A percentile compares a stretch with the other conserved stretches of the same genome.
Evolutionary conservation across 202 grass and related monocot species (phyloP).

Genomic region (Digitaria exilis): DNA sequence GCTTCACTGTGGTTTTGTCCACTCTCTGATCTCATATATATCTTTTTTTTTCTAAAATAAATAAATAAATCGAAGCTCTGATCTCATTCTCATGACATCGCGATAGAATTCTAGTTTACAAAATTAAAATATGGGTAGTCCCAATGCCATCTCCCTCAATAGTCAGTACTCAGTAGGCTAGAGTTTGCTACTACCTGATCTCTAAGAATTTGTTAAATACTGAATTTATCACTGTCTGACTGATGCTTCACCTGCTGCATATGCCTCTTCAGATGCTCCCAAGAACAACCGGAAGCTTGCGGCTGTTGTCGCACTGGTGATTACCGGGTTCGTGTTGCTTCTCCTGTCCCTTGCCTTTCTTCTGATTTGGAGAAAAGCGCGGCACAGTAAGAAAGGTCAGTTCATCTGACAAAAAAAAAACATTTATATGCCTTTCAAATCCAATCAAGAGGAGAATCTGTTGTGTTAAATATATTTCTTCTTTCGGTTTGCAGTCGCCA

Average conservation of each 20-base stretch:
- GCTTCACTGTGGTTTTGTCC: background rate
- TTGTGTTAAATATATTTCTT: background rate
- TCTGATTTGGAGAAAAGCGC: slow-evolving; percentile 38
- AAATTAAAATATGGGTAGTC: background rate
- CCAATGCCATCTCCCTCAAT: background rate
- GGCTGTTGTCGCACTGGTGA: background rate
- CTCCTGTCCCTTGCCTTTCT: slow-evolving; percentile 21
- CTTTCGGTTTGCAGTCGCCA: slow-evolving; percentile 15
- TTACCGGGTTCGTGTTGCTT: slow-evolving; percentile 27
- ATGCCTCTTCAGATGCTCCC: slow-evolving; percentile 31
- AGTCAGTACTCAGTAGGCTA: background rate
- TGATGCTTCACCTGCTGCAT: slow-evolving; percentile 10
- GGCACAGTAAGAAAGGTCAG: slow-evolving; percentile 32
- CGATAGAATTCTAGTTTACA: background rate
- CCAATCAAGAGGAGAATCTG: background rate
- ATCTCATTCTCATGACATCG: background rate
- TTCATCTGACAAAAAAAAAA: background rate
- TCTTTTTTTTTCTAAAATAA: too few relatives aligned
- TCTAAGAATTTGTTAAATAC: background rate
- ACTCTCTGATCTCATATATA: background rate
- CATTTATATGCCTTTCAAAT: background rate
- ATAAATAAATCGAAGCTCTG: too few relatives aligned
- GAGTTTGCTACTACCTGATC: background rate
- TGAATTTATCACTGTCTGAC: background rate
- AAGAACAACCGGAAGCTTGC: slow-evolving; percentile 30